Evolutionary conservation across 2,329 filamentous ascomycete species (phyloP).

Genomic region (Neocatenulostroma microsporum): DNA sequence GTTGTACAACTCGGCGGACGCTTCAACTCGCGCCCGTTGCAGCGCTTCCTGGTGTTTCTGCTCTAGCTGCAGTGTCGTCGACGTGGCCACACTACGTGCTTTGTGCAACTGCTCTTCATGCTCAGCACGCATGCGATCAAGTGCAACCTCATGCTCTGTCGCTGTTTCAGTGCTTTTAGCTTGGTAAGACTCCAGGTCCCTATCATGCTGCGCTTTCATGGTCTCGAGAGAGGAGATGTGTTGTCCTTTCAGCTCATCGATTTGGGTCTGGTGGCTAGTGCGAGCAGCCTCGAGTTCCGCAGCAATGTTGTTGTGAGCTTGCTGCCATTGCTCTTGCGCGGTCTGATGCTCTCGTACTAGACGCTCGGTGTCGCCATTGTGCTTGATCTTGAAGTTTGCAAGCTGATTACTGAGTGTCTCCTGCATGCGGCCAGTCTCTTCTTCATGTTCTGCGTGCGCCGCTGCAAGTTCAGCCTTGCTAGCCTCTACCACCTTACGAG

Average conservation of each 20-base stretch:
- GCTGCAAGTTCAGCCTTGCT: slow-evolving; percentile 4
- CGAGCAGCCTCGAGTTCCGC: slow-evolving; percentile 9
- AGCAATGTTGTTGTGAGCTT: slow-evolving; percentile 8
- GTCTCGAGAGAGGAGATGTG: too few relatives aligned
- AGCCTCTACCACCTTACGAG: slow-evolving; percentile 3
- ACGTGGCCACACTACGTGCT: not conserved
- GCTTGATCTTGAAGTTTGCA: slow-evolving; percentile 8
- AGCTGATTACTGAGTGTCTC: slow-evolving; percentile 5
- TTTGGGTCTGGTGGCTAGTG: not conserved
- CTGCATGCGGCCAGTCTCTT: slow-evolving; percentile 5
- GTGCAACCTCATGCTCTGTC: slow-evolving; percentile 8
- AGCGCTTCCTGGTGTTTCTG: not conserved
- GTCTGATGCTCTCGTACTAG: slow-evolving; percentile 6
- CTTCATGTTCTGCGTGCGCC: slow-evolving; percentile 7
- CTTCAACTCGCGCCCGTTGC: not conserved
- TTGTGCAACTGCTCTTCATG: not conserved
- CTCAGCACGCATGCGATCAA: not conserved
- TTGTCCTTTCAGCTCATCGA: slow-evolving; percentile 1
- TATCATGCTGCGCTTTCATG: slow-evolving; percentile 2
- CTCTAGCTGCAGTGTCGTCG: not conserved
- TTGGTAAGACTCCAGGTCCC: too few relatives aligned
- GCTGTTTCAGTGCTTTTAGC: not conserved
- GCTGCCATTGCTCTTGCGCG: slow-evolving; percentile 8
- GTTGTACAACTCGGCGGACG: slow-evolving; percentile 5
- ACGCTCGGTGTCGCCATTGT: slow-evolving; percentile 10